Evolutionary conservation across 331 rosid species (phyloP).

Genomic region (Telfairia occidentalis): DNA sequence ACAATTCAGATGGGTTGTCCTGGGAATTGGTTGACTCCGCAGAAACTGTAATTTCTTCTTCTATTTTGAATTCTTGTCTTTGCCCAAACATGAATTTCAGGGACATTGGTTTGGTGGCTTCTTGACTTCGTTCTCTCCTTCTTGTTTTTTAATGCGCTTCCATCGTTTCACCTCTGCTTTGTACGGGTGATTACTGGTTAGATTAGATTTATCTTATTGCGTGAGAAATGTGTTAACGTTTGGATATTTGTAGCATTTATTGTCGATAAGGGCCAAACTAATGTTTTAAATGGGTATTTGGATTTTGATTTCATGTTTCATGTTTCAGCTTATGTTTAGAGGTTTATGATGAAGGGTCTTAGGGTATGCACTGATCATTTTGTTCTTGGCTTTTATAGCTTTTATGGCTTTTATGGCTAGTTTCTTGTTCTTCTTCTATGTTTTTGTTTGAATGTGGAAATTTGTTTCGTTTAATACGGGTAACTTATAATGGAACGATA

Average conservation of each 20-base stretch:
- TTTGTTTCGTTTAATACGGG: background rate
- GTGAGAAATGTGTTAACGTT: background rate
- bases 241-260: background rate
- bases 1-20: constrained; percentile 43
- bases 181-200: background rate
- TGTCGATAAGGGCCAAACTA: background rate
- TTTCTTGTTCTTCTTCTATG: background rate
- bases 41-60: constrained; percentile 28
- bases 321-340: background rate
- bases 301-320: background rate
- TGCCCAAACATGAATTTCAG: background rate
- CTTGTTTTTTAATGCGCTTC: background rate
- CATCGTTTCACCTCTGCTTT: background rate
- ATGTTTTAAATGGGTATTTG: background rate
- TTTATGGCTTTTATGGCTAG: background rate
- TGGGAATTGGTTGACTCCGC: constrained; percentile 42
- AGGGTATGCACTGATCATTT: background rate
- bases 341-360: background rate
- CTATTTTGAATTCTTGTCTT: background rate
- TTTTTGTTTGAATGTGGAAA: background rate
- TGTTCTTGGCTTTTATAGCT: background rate
- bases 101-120: background rate
- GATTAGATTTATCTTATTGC: background rate
- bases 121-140: background rate
- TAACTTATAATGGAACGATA: background rate